Base-by-base conservation (phyloP, 371 early-diverging fungal genomes). In the Homolaphlyctis polyrhiza region DNA sequence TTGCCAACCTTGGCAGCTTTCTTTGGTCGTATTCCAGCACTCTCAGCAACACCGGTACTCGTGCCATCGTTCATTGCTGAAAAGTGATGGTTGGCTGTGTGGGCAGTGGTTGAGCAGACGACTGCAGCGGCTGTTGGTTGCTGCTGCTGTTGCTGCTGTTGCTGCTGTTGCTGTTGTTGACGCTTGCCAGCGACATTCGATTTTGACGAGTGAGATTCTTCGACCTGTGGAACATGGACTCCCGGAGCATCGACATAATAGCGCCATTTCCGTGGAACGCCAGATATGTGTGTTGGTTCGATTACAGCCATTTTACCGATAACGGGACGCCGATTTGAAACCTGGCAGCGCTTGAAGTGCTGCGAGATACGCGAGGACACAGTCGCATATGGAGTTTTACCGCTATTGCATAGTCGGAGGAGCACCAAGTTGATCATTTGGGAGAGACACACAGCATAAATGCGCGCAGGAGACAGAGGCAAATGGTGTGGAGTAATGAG, bases 351-450 rank as follows among this genome's bases (percentile, higher is more conserved):
- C 69, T 89, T 89, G 64, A 89, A 91, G 67, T 91, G 92, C 67
- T 90, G 90, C 8, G 90, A 90, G 64, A 91, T 91, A 35, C 92
- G 84, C 29, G 92, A 91, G 8, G 90, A 90, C 21, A 91, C 90
- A 6, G 92, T 91, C 4, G 90, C 92, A 75, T 89, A 89, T 8
- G 92, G 92, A 21, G 92, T 91, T 28, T 88, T 85, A 60, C 92
- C 92, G 36, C 82, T 83, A 59, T 23, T 27, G 18, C 45, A n/a
- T 45, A 18, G 47, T 35, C 21, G 0, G 18, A 45, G n/a, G 45
- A 45, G 13, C 45, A 45, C 45, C 45, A n/a, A 45, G 45, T 16
- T 4, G 50, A 21, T 23, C 6, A 4, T 21, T 21, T 21, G 50
- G 11, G 50, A 21, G 21, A 14, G 25, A 39, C 11, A 39, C 39